Evolutionary conservation across 1,284 basidiomycete species (phyloP).

Genomic region (Cryptococcus neoformans): DNA sequence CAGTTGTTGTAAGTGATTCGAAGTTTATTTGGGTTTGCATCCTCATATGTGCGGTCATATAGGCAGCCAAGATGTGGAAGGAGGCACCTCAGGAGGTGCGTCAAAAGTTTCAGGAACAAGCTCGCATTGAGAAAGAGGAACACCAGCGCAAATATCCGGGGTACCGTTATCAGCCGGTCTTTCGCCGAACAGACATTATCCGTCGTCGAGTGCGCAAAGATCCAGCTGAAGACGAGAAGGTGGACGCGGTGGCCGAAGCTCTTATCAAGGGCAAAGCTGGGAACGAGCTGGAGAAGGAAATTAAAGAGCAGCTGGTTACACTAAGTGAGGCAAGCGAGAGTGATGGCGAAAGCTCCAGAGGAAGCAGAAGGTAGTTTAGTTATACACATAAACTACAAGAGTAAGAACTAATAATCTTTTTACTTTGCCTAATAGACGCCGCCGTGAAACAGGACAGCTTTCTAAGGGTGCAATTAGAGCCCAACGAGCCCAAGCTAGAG

Average conservation of each 20-base stretch:
- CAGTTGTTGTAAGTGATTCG: constrained; percentile 35
- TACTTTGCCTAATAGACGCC: constrained; percentile 15
- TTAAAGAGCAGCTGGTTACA: constrained; percentile 34
- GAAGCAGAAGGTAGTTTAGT: constrained; percentile 10
- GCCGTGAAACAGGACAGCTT: constrained; percentile 38
- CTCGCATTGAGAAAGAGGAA: constrained; percentile 43
- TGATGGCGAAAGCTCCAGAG: constrained; percentile 15
- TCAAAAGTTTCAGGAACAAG: constrained; percentile 39
- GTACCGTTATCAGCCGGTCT: constrained; percentile 48
- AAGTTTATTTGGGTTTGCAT: not conserved
- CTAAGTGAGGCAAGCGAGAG: constrained; percentile 19
- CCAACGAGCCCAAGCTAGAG: constrained; percentile 36
- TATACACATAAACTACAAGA: not conserved
- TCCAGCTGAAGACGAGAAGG: constrained; percentile 44
- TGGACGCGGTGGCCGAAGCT: constrained; percentile 42
- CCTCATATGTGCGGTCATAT: not conserved
- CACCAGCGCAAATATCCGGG: constrained; percentile 42
- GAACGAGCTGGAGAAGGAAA: constrained; percentile 34
- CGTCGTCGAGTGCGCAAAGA: constrained; percentile 45
- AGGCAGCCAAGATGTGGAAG: constrained; percentile 48
- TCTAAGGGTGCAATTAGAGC: constrained; percentile 45
- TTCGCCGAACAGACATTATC: constrained; percentile 43
- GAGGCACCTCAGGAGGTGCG: constrained; percentile 43
- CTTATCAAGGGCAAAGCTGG: constrained; percentile 45
- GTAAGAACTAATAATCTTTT: not conserved